Percentiles rank a stretch among this genome's conserved stretches.
These are phyloP conservation scores for Sporopachydermia quercuum DNA, from an alignment of 805 yeast genomes.

Conservation along the genomic window DNA sequence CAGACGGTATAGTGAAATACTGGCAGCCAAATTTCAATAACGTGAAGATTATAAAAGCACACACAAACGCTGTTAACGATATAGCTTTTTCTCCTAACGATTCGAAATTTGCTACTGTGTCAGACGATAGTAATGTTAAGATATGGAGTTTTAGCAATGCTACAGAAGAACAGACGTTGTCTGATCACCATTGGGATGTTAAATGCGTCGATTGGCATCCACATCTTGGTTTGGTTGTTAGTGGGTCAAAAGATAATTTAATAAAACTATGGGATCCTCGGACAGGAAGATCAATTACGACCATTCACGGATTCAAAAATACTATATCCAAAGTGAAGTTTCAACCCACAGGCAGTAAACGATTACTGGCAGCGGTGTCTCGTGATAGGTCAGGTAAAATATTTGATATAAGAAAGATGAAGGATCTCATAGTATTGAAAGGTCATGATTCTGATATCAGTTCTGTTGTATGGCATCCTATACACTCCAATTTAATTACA, in stretches of 20 bases:
- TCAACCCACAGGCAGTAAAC: constrained; percentile 64
- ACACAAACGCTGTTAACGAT: constrained; percentile 73
- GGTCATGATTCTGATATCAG: constrained; percentile 78
- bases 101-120: constrained; percentile 80
- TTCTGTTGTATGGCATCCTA: constrained; percentile 85
- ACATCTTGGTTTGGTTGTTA: constrained; percentile 64
- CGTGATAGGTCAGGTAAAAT: constrained; percentile 80
- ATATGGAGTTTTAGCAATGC: constrained; percentile 83
- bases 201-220: constrained; percentile 97
- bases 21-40: constrained; percentile 98
- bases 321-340: constrained; percentile 78
- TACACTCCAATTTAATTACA: constrained; percentile 63
- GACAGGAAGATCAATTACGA: constrained; percentile 52
- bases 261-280: constrained; percentile 96
- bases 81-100: constrained; percentile 84
- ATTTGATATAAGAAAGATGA: constrained; percentile 79
- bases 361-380: constrained; percentile 72
- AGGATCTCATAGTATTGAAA: constrained; percentile 54
- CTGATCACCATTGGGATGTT: constrained; percentile 98
- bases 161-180: constrained; percentile 68
- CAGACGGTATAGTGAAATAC: constrained; percentile 78
- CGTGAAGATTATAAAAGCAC: constrained; percentile 69
- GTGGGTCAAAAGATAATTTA: constrained; percentile 92
- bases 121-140: constrained; percentile 82
- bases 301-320: constrained; percentile 85